A percentile compares a stretch with the other conserved stretches of the same genome.
These are phyloP conservation scores for Cutaneotrichosporon sp. DNA, from an alignment of 1,284 basidiomycete genomes.

Conservation along the genomic window DNA sequence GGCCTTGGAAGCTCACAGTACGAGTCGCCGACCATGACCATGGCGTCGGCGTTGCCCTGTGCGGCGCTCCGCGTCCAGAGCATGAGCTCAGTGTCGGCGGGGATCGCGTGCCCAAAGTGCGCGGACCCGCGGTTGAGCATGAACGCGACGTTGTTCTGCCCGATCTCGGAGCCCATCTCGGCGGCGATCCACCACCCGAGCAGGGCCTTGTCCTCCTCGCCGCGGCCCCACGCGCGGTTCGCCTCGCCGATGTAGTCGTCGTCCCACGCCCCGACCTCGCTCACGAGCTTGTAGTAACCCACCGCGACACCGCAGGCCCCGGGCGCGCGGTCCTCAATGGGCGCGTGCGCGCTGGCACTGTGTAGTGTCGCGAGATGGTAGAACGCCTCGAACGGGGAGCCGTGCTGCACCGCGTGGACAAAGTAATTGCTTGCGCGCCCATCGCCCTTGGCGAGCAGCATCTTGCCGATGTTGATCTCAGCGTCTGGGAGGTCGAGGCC, in stretches of 20 bases:
- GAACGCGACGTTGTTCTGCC: slow-evolving; percentile 94
- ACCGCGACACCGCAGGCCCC: slow-evolving; percentile 78
- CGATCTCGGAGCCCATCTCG: slow-evolving; percentile 87
- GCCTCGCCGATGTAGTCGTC: slow-evolving; percentile 81
- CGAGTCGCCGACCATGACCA: slow-evolving; percentile 96
- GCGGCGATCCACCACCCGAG: slow-evolving; percentile 94
- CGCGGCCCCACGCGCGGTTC: slow-evolving; percentile 74
- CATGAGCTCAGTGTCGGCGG: slow-evolving; percentile 66
- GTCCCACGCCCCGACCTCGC: slow-evolving; percentile 84
- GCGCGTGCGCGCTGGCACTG: slow-evolving; percentile 59
- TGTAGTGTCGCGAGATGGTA: slow-evolving; percentile 86
- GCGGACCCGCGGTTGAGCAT: slow-evolving; percentile 70
- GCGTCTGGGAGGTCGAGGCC: slow-evolving; percentile 83
- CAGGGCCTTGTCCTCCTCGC: slow-evolving; percentile 62
- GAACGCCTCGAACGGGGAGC: slow-evolving; percentile 88
- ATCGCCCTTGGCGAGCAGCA: slow-evolving; percentile 61
- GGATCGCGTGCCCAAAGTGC: slow-evolving; percentile 1
- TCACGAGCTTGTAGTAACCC: slow-evolving; percentile 77
- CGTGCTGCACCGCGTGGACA: slow-evolving; percentile 76
- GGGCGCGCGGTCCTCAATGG: slow-evolving; percentile 34
- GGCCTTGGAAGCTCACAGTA: slow-evolving; percentile 65
- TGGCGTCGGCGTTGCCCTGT: slow-evolving; percentile 90
- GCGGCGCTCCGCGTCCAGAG: slow-evolving; percentile 94
- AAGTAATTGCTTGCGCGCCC: slow-evolving; percentile 67
- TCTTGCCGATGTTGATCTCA: slow-evolving; percentile 84